A percentile compares a stretch with the other conserved stretches of the same genome.
Conservation (phyloP, 1,284 basidiomycete species). For the Rhodofomes roseus region DNA sequence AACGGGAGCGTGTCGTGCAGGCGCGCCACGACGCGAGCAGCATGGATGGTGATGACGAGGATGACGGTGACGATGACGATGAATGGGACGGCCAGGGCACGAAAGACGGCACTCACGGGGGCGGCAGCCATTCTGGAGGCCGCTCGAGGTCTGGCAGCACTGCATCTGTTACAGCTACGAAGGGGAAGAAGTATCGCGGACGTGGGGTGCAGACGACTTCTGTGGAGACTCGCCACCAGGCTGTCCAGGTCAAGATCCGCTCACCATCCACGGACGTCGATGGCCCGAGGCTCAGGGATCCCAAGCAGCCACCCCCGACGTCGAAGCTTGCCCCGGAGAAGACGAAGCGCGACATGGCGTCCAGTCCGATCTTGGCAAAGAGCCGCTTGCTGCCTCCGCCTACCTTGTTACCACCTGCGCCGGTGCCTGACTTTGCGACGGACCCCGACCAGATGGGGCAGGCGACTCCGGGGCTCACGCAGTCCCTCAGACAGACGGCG, state of each 20-base stretch:
- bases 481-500: constrained; percentile 14
- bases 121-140: constrained; percentile 20
- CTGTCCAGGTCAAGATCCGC: constrained; percentile 45
- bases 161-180: constrained; percentile 26
- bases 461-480: constrained; percentile 14
- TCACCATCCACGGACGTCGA: constrained; percentile 12
- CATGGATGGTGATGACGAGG: constrained; percentile 80
- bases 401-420: constrained; percentile 23
- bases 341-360: constrained; percentile 13
- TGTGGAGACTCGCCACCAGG: constrained; percentile 45
- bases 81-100: constrained; percentile 62
- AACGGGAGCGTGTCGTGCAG: constrained; percentile 43
- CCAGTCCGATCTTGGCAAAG: constrained; percentile 3
- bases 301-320: constrained; percentile 5
- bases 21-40: constrained; percentile 62
- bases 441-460: constrained; percentile 24
- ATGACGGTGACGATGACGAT: constrained; percentile 57
- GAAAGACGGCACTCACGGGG: constrained; percentile 32
- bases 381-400: constrained; percentile 1
- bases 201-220: constrained; percentile 60
- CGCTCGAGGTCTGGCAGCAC: constrained; percentile 31
- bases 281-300: constrained; percentile 10
- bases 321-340: not conserved
- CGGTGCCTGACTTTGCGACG: constrained; percentile 19
- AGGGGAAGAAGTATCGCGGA: constrained; percentile 49